These are phyloP conservation scores for Penicillium canescens DNA, from an alignment of 495 filamentous ascomycete genomes.

Conservation along the genomic window DNA sequence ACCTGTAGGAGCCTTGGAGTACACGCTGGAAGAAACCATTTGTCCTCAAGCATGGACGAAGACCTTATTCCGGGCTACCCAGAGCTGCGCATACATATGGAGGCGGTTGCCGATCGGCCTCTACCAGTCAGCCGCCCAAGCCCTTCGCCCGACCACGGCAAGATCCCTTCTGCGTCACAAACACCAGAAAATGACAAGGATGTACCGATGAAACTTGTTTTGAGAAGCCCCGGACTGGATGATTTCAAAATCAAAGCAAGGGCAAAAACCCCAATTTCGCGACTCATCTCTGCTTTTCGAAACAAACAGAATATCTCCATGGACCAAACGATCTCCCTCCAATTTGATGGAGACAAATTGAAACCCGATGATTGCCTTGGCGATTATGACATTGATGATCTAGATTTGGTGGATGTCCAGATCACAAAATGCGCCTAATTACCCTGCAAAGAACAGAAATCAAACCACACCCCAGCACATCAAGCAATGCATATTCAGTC, in stretches of 20 bases:
- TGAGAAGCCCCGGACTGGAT: slow-evolving; percentile 56
- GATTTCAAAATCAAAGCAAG: slow-evolving; percentile 61
- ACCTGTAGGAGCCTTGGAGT: slow-evolving; percentile 67
- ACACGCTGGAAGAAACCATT: slow-evolving; percentile 38
- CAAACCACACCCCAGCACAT: not conserved
- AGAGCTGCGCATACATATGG: slow-evolving; percentile 56
- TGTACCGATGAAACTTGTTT: slow-evolving; percentile 50
- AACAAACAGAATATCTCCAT: slow-evolving; percentile 40
- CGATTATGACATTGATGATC: slow-evolving; percentile 75
- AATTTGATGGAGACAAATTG: slow-evolving; percentile 80
- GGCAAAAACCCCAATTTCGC: slow-evolving; percentile 54
- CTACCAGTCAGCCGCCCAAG: slow-evolving; percentile 14
- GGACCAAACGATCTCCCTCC: slow-evolving; percentile 58
- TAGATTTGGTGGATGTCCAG: slow-evolving; percentile 77
- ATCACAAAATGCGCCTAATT: slow-evolving; percentile 40
- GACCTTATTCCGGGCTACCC: slow-evolving; percentile 25
- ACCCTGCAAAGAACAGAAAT: not conserved
- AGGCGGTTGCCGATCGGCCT: slow-evolving; percentile 68
- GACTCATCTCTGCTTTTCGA: slow-evolving; percentile 55
- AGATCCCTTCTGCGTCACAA: not conserved
- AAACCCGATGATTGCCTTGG: slow-evolving; percentile 58
- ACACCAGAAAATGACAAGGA: slow-evolving; percentile 22
- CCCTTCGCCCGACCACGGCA: slow-evolving; percentile 1
- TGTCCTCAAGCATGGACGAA: slow-evolving; percentile 34
- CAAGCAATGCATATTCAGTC: not conserved